Evolutionary conservation across 495 filamentous ascomycete species (phyloP).

Genomic region (Wilcoxina mikolae): DNA sequence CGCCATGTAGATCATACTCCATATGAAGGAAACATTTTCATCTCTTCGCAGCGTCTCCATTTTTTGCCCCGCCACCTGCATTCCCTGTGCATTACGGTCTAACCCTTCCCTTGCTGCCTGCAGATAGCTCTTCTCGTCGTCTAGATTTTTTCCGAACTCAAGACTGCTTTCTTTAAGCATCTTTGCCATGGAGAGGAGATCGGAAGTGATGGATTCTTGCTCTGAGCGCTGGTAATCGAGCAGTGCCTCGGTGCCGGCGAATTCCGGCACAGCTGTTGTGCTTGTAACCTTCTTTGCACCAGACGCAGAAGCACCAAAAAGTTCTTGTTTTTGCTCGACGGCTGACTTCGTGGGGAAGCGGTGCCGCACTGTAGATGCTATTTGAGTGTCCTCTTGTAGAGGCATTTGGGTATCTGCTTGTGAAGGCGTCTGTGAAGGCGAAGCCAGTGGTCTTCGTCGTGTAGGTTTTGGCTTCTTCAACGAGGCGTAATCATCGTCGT

Average conservation of each 20-base stretch:
- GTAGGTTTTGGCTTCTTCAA: slow-evolving; percentile 2
- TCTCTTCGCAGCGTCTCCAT: slow-evolving; percentile 37
- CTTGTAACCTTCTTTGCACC: too few species aligned
- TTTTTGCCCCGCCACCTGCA: slow-evolving; percentile 55
- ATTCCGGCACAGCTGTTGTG: not conserved
- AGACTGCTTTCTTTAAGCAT: slow-evolving; percentile 62
- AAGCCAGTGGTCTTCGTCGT: not conserved
- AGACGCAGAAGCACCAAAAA: slow-evolving; percentile 1
- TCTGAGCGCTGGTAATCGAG: slow-evolving; percentile 60
- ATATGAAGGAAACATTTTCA: slow-evolving; percentile 19
- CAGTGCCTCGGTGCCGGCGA: slow-evolving; percentile 40
- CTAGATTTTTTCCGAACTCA: slow-evolving; percentile 53
- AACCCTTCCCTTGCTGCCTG: slow-evolving; percentile 55
- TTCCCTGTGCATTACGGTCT: slow-evolving; percentile 54
- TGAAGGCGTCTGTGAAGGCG: not conserved
- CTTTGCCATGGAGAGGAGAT: slow-evolving; percentile 60
- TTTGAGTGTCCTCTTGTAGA: not conserved
- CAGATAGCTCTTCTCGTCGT: slow-evolving; percentile 56
- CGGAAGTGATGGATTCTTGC: slow-evolving; percentile 70
- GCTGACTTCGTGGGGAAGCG: slow-evolving; percentile 11
- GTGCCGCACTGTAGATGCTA: slow-evolving; percentile 9
- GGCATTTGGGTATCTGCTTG: not conserved
- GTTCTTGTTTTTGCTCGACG: not conserved
- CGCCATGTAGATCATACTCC: slow-evolving; percentile 20
- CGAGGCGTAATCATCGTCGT: slow-evolving; percentile 7